Base-by-base conservation (phyloP, 345 rosid species). In the Atalantia buxifolia region DNA sequence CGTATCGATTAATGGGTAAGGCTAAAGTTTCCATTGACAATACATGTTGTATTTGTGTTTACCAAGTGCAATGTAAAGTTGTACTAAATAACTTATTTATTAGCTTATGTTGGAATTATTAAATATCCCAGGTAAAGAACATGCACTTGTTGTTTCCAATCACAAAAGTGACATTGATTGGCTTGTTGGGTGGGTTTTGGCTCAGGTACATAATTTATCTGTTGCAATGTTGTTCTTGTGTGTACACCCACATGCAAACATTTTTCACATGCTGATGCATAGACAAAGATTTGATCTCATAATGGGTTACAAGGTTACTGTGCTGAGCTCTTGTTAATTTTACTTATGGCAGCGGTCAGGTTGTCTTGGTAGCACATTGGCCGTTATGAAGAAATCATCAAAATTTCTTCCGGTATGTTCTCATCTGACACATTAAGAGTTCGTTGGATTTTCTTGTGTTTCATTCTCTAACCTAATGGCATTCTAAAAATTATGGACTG, bases 161-260 rank as follows among this genome's bases (percentile, higher is more conserved):
- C 99, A 96, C 85, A 91, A 78, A 74, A 94, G 99, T 69, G 99
- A 94, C 78, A 88, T 96, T 69, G 99, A 94, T 78, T 92, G 99
- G 99, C 94, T 96, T 80, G 92, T 96, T 63, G 99, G 99, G 78
- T 96, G 98, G 98, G 75, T 90, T 74, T 78, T 89, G 84, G 98
- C 99, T 86, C 93, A 96, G 99, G 99, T 96, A 69, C 77, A 68
- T 80, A 55, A 36, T 42, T 31, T 66, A 33, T 65, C 42, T 9
- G 36, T 48, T 84, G 65, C 74, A 57, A 30, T 53, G 63, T 31
- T 78, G 48, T 66, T 77, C 59, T 66, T 7, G 25, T 70, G 60
- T 30, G 7, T 31, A 50, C 24, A 42, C 31, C 22, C 19, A 33
- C 40, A 8, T 72, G 21, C 48, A 33, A 30, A 40, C 65, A 63